Base-by-base conservation (phyloP, 1,284 basidiomycete species). In the Macrocystidia cucumis region DNA sequence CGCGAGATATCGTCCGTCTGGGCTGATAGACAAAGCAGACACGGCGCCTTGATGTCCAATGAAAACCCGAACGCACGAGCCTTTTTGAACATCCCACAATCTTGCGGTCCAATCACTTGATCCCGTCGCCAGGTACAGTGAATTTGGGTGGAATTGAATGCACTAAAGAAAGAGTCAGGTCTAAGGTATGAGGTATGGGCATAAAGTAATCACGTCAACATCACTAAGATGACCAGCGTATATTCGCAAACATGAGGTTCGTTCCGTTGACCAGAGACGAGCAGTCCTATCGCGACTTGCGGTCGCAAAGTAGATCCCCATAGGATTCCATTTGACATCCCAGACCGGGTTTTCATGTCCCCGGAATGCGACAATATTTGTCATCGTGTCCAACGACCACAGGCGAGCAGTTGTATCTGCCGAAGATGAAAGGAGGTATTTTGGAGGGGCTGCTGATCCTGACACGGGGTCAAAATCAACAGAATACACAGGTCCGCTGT, bases 251-350 rank as follows among this genome's bases (percentile, higher is more conserved):
- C 92, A 88, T 5, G 84, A 80, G 11, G 82, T 78, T 36, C 92
- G 70, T 55, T 99, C 96, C 2, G 93, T 93, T 20, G 86, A 91
- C 96, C 96, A 99, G 28, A 99, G 68, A 46, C 95, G 73, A 0
- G 96, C 96, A 2, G 96, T 97, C 43, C 90, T 70, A 60, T 99
- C 96, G 33, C 95, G 69, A 53, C 91, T 93, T 4, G 79, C 92
- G 8, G 91, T 95, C 1, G 95, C 95, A 59, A 99, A 99, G 62
- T 98, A 98, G n/a, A 95, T 81, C 4, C 96, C 95, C 64, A 91
- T 78, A 5, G 95, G 93, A 45, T 89, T 92, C 96, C 96, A 99
- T 55, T 97, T 84, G 6, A 96, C 91, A 49, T 98, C 93, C 96
- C 96, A 99, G 1, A 99, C 83, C 0, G 96, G 93, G 56, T 96